Base-by-base conservation (phyloP, 352 stramenopile species). In the Phytophthora aleatoria region DNA sequence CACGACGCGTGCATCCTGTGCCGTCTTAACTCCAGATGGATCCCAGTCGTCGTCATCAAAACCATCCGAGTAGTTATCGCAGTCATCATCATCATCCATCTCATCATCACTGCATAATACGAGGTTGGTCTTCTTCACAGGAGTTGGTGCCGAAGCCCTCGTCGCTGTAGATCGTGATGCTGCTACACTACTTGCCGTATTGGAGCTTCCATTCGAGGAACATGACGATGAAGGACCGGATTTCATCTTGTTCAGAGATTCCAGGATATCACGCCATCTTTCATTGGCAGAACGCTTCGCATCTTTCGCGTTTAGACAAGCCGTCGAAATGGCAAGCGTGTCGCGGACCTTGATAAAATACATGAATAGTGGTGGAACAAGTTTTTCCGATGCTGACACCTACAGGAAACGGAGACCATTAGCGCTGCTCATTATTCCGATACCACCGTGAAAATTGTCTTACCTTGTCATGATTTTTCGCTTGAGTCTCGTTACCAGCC, bases 251-350 rank as follows among this genome's bases (percentile, higher is more conserved):
- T 65, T 67, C 13, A 92, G 72, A 6, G 43, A 66, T 15, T 88
- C 79, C 16, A 94, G 16, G 7, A 89, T 69, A 42, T 92, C 79
- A 4, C 81, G 82, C 61, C 89, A 93, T 31, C 75, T 71, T 63
- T 94, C 86, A 27, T 77, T 87, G 9, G 86, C 82, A 20, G 84
- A 83, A 11, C 86, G 75, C 57, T 92, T 92, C 0, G 86, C 83
- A 65, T 90, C 82, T 62, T 90, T 94, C 42, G 71, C 64, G 35
- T 85, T 92, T 48, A 89, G 27, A 27, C 82, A 91, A 5, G 82
- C 69, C 10, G 81, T 79, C 7, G 79, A 85, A 41, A 93, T 76
- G 0, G 68, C 78, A n/a, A 87, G 30, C 0, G 74, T 76, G 1
- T 50, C 48, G 7, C 73, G 60, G 3, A 94, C 69, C 11, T 50